These are phyloP conservation scores for Penicillium simplicissimum DNA, from an alignment of 495 filamentous ascomycete species.

Conservation along the genomic window DNA sequence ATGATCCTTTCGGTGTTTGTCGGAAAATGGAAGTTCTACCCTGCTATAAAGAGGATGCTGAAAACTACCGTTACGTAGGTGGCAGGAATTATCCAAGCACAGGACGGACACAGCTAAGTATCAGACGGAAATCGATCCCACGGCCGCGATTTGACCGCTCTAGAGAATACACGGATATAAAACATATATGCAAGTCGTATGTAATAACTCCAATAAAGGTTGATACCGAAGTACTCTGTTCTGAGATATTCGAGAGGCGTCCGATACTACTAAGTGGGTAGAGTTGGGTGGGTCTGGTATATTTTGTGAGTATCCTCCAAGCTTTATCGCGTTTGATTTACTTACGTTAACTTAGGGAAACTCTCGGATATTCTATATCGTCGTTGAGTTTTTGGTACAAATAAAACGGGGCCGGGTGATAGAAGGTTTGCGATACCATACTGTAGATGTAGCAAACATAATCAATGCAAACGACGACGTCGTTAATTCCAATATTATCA, in stretches of 20 bases:
- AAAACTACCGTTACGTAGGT: background rate
- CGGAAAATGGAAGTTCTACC: background rate
- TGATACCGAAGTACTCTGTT: background rate
- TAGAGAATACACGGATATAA: background rate
- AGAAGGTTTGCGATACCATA: background rate
- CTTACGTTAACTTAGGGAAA: background rate
- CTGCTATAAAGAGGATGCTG: background rate
- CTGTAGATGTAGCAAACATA: background rate
- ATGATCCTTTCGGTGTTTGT: background rate
- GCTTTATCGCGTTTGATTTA: background rate
- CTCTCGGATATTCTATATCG: background rate
- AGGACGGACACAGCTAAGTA: background rate
- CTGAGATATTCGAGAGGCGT: background rate
- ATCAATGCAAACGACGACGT: background rate
- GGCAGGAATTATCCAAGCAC: background rate
- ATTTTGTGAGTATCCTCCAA: background rate
- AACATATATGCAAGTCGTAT: background rate
- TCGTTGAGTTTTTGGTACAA: background rate
- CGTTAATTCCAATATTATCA: background rate
- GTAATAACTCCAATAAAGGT: background rate
- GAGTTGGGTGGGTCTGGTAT: background rate
- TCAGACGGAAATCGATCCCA: background rate
- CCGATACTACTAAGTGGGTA: background rate
- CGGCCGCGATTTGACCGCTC: background rate
- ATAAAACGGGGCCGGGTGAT: background rate